A percentile compares a stretch with the other conserved stretches of the same genome.
These are phyloP conservation scores for Boechera divaricarpa DNA, from an alignment of 345 rosid genomes.

Conservation along the genomic window DNA sequence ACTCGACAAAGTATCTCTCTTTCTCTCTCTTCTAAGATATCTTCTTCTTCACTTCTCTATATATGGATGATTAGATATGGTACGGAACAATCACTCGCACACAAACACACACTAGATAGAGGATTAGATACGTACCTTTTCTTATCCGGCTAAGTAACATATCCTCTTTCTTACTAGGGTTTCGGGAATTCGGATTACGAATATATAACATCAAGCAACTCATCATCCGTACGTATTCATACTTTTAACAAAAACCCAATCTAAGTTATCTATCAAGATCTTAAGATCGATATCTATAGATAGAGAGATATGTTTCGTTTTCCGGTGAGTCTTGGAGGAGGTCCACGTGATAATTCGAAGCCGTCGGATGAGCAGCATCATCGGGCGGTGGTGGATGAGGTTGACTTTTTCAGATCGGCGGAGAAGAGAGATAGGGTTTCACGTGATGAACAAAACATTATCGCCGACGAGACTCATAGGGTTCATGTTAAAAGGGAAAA, in stretches of 20 bases:
- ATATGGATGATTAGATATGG: slow-evolving; percentile 75
- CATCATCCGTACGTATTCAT: slow-evolving; percentile 12
- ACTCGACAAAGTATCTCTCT: slow-evolving; percentile 48
- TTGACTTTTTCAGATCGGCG: slow-evolving; percentile 74
- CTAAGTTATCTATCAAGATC: slow-evolving; percentile 21
- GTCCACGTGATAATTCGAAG: slow-evolving; percentile 36
- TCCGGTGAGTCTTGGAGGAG: slow-evolving; percentile 53
- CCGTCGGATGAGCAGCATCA: slow-evolving; percentile 44
- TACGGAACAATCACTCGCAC: slow-evolving; percentile 69
- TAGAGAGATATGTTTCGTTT: slow-evolving; percentile 57
- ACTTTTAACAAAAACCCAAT: background rate
- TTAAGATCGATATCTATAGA: background rate
- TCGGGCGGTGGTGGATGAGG: slow-evolving; percentile 57
- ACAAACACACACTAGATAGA: slow-evolving; percentile 49
- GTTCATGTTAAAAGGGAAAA: slow-evolving; percentile 61
- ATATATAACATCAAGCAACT: slow-evolving; percentile 2
- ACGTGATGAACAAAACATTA: slow-evolving; percentile 31
- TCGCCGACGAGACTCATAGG: slow-evolving; percentile 24
- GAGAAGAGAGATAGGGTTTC: slow-evolving; percentile 48
- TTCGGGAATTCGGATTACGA: slow-evolving; percentile 19
- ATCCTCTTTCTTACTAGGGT: slow-evolving; percentile 32
- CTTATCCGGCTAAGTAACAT: slow-evolving; percentile 33
- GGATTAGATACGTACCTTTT: slow-evolving; percentile 29
- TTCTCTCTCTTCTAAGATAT: slow-evolving; percentile 41
- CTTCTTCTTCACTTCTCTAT: slow-evolving; percentile 42